Conservation (phyloP, 2,329 filamentous ascomycete genomes). For the Pezicula radicicola region DNA sequence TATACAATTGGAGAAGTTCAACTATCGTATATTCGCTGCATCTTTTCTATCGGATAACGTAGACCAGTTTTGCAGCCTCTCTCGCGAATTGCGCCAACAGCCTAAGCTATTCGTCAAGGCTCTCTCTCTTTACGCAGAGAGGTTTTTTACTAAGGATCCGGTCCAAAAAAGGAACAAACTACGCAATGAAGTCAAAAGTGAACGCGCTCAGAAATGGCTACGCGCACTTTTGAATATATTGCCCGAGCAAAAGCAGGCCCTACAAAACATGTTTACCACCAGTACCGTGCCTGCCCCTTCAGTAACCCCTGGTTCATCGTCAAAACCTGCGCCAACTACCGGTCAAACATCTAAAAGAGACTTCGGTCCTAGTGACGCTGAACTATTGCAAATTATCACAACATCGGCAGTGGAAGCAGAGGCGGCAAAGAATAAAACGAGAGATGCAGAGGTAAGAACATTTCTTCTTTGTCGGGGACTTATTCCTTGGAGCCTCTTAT, state of each 20-base stretch:
- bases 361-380: too few species aligned
- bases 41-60: conserved; percentile 6
- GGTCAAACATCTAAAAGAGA: too few species aligned
- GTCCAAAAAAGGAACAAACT: background rate
- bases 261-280: too few species aligned
- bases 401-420: too few species aligned
- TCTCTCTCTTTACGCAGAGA: background rate
- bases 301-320: too few species aligned
- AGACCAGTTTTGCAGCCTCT: background rate
- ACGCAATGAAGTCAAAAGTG: background rate
- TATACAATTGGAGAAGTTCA: conserved; percentile 6
- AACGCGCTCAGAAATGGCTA: background rate
- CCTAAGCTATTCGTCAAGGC: background rate
- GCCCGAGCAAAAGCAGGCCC: background rate
- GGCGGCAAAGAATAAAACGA: too few species aligned
- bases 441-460: too few species aligned
- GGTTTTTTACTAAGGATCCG: background rate
- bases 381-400: too few species aligned
- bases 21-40: conserved; percentile 1
- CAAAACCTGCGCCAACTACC: too few species aligned
- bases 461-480: too few species aligned
- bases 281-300: too few species aligned
- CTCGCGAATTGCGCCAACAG: background rate
- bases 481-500: too few species aligned
- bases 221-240: background rate